A percentile compares a stretch with the other conserved stretches of the same genome.
phyloP scores from a whole-genome alignment of 495 filamentous ascomycete genomes.

The Daldinia bambusicola region DNA sequence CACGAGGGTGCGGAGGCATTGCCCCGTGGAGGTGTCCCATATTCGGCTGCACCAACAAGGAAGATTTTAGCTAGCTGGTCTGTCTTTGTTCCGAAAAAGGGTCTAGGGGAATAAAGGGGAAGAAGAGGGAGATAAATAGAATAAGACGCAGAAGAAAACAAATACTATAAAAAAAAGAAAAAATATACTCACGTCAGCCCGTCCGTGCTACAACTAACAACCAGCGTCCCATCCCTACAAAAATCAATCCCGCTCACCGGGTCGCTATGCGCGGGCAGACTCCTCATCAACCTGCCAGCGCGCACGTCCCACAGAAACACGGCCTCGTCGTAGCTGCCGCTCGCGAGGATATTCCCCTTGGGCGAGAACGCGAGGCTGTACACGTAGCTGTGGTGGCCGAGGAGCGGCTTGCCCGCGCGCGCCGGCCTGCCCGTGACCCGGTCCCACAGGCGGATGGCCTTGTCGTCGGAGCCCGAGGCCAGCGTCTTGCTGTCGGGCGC shows the following conservation, averaged over 20 bases:
- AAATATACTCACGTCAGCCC: constrained; percentile 75
- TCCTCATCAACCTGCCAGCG: constrained; percentile 82
- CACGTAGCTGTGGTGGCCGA: constrained; percentile 95
- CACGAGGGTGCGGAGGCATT: constrained; percentile 92
- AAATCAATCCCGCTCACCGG: constrained; percentile 95
- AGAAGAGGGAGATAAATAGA: not conserved
- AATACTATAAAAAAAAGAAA: not conserved
- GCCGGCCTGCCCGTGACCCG: constrained; percentile 73
- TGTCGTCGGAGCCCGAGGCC: constrained; percentile 94
- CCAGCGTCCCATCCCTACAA: constrained; percentile 88
- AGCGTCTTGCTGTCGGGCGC: constrained; percentile 84
- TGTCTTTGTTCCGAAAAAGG: no score
- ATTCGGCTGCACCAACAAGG: constrained; percentile 75
- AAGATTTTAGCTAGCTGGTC: no score
- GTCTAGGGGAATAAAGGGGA: not conserved
- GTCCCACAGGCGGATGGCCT: constrained; percentile 94
- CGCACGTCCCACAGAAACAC: constrained; percentile 97
- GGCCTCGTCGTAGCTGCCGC: constrained; percentile 95
- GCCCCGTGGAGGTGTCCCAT: constrained; percentile 95
- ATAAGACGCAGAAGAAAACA: no score
- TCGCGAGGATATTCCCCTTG: constrained; percentile 94
- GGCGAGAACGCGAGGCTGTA: constrained; percentile 93
- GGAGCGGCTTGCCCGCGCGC: constrained; percentile 68
- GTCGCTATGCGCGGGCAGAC: constrained; percentile 92
- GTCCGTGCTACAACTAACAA: constrained; percentile 88